Percentiles rank a stretch among this genome's conserved stretches.
Conservation (phyloP, 495 filamentous ascomycete species). For the Parachaetomium inaequale region DNA sequence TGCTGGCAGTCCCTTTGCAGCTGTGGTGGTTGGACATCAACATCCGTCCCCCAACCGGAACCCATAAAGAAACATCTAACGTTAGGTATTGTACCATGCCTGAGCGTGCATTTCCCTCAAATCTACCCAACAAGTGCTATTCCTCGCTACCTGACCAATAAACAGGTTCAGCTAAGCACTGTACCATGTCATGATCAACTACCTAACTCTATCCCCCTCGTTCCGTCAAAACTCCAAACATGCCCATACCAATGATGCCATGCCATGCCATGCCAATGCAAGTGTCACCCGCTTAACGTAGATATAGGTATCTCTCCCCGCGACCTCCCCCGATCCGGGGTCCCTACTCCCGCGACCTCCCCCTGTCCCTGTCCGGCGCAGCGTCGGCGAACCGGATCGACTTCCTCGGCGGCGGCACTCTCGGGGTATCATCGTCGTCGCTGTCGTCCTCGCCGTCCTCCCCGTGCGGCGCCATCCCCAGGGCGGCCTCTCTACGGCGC, state of each 20-base stretch:
- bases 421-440: slow-evolving; percentile 57
- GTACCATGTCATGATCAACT: background rate
- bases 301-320: too few species aligned
- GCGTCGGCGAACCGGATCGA: slow-evolving; percentile 48
- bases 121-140: slow-evolving; percentile 11
- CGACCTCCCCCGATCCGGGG: background rate
- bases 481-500: slow-evolving; percentile 74
- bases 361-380: slow-evolving; percentile 23
- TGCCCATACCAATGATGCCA: background rate
- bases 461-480: slow-evolving; percentile 58
- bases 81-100: too few species aligned
- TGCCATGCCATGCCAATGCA: background rate
- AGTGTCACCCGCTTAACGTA: background rate
- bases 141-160: background rate
- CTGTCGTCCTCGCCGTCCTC: slow-evolving; percentile 59
- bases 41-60: too few species aligned
- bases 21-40: too few species aligned
- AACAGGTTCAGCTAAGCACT: background rate
- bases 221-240: slow-evolving; percentile 4
- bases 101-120: background rate
- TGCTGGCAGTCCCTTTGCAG: too few species aligned
- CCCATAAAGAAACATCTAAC: too few species aligned
- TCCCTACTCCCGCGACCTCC: background rate
- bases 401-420: slow-evolving; percentile 41
- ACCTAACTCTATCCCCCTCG: background rate